Evolutionary conservation across 345 rosid genomes (phyloP).

Genomic region (Raphanus sativus): DNA sequence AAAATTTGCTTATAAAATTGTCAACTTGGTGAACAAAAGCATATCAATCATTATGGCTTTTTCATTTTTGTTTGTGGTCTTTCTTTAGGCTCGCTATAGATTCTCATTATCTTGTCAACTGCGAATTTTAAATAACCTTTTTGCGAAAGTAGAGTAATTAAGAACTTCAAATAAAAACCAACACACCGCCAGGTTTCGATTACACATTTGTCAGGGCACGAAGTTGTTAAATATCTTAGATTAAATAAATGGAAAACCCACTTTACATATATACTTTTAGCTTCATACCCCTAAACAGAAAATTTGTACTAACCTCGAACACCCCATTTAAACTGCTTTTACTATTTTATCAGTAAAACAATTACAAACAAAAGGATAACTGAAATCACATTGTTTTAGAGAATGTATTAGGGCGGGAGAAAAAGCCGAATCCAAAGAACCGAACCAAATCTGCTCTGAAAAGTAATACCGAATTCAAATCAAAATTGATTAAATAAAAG

Average conservation of each 20-base stretch:
- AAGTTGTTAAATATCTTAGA: slow-evolving; percentile 6
- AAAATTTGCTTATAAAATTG: slow-evolving; percentile 10
- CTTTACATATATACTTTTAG: slow-evolving; percentile 21
- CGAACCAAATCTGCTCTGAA: no score
- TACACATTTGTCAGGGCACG: slow-evolving; percentile 12
- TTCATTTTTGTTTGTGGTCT: slow-evolving; percentile 31
- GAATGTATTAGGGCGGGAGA: no score
- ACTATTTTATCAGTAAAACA: no score
- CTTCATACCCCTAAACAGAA: slow-evolving; percentile 4
- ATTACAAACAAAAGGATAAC: no score
- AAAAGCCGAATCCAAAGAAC: no score
- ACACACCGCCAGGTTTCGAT: slow-evolving; percentile 25
- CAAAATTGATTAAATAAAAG: no score
- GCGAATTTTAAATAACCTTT: slow-evolving; percentile 1
- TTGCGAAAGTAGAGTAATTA: neutral
- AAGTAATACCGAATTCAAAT: no score
- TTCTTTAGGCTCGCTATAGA: slow-evolving; percentile 19
- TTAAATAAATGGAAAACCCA: slow-evolving; percentile 6
- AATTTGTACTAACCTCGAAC: neutral
- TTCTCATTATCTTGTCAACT: slow-evolving; percentile 41
- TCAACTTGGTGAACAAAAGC: slow-evolving; percentile 38
- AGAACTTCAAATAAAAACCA: neutral
- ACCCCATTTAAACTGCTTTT: neutral
- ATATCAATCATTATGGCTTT: slow-evolving; percentile 40
- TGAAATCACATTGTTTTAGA: no score